These are phyloP conservation scores for Sisymbrium irio DNA, from an alignment of 345 rosid species.

Conservation along the genomic window DNA sequence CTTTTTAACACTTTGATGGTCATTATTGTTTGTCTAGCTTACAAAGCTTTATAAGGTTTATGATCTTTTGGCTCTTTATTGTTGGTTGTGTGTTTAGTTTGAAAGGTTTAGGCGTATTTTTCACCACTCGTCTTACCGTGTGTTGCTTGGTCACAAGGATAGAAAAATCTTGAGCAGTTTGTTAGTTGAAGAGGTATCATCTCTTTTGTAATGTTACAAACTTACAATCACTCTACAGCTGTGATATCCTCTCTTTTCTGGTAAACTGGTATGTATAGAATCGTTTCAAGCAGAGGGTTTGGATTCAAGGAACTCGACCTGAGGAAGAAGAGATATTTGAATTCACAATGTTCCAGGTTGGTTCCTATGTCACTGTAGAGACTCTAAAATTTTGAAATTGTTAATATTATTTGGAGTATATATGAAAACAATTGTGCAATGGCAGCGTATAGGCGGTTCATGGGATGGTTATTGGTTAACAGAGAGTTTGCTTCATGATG, in stretches of 20 bases:
- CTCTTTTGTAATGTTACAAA: no score
- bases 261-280: slow-evolving; percentile 42
- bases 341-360: slow-evolving; percentile 88
- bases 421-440: not conserved
- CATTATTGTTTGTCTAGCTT: not conserved
- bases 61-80: not conserved
- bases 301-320: slow-evolving; percentile 84
- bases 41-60: not conserved
- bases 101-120: slow-evolving; percentile 91
- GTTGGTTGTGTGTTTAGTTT: slow-evolving; percentile 46
- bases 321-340: slow-evolving; percentile 89
- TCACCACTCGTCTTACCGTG: slow-evolving; percentile 89
- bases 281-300: slow-evolving; percentile 82
- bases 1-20: not conserved
- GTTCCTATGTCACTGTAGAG: not conserved
- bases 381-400: not conserved
- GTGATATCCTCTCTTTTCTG: not conserved
- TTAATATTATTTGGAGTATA: not conserved
- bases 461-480: slow-evolving; percentile 99
- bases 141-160: slow-evolving; percentile 83
- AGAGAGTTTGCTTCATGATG: slow-evolving; percentile 82
- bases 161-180: slow-evolving; percentile 80
- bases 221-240: not conserved
- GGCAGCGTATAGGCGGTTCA: slow-evolving; percentile 82
- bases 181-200: slow-evolving; percentile 69